Evolutionary conservation across 257 asterid species (phyloP), one percentile per base, ranked within the genome.

Genomic region (Solanum arcanum): DNA sequence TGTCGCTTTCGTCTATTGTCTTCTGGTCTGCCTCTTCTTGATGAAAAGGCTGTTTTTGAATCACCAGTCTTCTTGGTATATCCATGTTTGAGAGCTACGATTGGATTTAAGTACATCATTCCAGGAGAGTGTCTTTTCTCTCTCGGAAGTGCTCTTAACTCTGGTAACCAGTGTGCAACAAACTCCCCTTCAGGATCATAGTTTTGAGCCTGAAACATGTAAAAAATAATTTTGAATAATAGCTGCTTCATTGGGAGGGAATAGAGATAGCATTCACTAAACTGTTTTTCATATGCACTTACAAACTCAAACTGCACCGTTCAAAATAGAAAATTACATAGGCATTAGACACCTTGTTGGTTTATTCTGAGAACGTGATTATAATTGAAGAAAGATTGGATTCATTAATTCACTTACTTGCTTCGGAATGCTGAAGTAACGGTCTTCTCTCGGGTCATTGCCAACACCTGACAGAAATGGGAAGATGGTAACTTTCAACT

Each of bases 391-490:
- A 42, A 21, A 86, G 7, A 29, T 39, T 16, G 49, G 77, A 46
- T 33, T 5, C 16, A 8, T 23, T 7, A 23, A 29, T 33, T 31
- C 74, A 86, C 93, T 90, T 86, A 94, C 99, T 91, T 96, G 99
- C 90, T 94, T 96, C 0, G 98, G 99, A 83, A 96, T 95, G 93
- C 99, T 96, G 94, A 96, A 96, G 86, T 95, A 96, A 15, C 99
- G 98, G 87, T 95, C 98, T 91, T 96, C 99, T 86, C 99, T 92
- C 8, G 98, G 98, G 90, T 96, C 99, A 90, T 93, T 96, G 80
- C 99, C 99, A 69, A 96, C 95, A 83, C 99, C 99, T 96, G 86
- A 56, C 16, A 72, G 77, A 83, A 27, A 88, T 41, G 72, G 37
- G 68, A 72, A 11, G 44, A 77, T 83, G 33, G 82, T 33, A 86